Evolutionary conservation across 805 yeast genomes (phyloP).

Genomic region (Isabelozyma pseudorhagii): DNA sequence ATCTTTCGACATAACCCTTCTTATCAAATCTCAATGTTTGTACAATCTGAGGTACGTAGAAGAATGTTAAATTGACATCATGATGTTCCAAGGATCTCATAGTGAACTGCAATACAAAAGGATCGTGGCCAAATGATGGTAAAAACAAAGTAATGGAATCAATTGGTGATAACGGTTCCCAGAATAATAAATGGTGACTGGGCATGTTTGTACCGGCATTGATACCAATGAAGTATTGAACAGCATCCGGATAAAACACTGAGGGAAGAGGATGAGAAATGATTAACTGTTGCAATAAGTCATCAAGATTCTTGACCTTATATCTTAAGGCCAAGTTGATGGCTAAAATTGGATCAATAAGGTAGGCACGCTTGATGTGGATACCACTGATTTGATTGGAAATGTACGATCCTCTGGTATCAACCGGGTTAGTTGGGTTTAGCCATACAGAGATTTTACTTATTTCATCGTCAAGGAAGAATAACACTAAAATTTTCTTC

Average conservation of each 20-base stretch:
- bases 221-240: constrained; percentile 48
- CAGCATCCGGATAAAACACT: constrained; percentile 53
- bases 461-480: constrained; percentile 75
- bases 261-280: constrained; percentile 57
- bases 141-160: constrained; percentile 80
- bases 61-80: constrained; percentile 84
- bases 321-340: constrained; percentile 64
- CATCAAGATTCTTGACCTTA: constrained; percentile 38
- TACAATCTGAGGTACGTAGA: constrained; percentile 97
- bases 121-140: constrained; percentile 66
- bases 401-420: constrained; percentile 35
- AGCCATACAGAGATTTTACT: constrained; percentile 75
- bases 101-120: constrained; percentile 77
- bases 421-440: constrained; percentile 50
- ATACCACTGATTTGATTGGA: constrained; percentile 31
- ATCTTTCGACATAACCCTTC: constrained; percentile 82
- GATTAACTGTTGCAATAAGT: constrained; percentile 44
- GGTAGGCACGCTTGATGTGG: constrained; percentile 56
- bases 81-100: constrained; percentile 86
- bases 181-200: constrained; percentile 49
- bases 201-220: constrained; percentile 37
- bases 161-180: constrained; percentile 78
- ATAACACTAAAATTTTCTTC: constrained; percentile 54
- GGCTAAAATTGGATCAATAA: constrained; percentile 69
- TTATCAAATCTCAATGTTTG: constrained; percentile 83